Evolutionary conservation across 164 flowering plant genomes (phyloP), one percentile per base, ranked within the genome.

Genomic region (Stephania japonica): DNA sequence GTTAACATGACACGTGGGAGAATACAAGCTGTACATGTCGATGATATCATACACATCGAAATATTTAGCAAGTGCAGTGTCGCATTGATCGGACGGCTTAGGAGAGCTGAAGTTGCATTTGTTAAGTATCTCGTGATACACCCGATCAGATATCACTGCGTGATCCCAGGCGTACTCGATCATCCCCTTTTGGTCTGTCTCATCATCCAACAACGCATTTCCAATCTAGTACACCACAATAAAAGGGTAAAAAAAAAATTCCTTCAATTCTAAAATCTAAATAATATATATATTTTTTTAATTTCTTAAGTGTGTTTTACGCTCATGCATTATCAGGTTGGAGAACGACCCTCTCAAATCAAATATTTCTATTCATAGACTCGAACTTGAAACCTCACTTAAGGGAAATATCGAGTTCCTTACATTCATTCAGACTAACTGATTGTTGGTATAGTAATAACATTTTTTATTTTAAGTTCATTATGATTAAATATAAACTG

Each of bases 121-220:
- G 0, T 5, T 74, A 74, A 81, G 85, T 5, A 89, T 68, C 1
- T 81, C 72, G 0, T 78, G 9, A 82, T 86, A 86, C n/a, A 87
- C 70, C 0, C 76, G 59, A 67, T 88, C 91, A 0, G 97, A 91
- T 23, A 91, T 85, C 69, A 91, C 86, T 0, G 97, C 94, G 77
- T 91, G 97, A 73, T 84, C 83, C 91, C 93, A 89, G 1, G 93
- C 91, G 67, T 88, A 91, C 21, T 89, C 89, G 0, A 88, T 79
- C 87, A 90, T 83, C 19, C 97, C 97, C 7, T 10, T 85, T 62
- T 83, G 89, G 76, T 91, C 93, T 3, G 86, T 84, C 50, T 87
- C 91, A 53, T 83, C 87, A 43, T 91, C 89, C 73, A 90, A 8
- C 41, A 84, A 72, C 5, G 94, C 88, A 73, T 92, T 92, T 14